These are phyloP conservation scores for Cryphonectria japonica DNA, from an alignment of 2,329 filamentous ascomycete species.

Conservation along the genomic window DNA sequence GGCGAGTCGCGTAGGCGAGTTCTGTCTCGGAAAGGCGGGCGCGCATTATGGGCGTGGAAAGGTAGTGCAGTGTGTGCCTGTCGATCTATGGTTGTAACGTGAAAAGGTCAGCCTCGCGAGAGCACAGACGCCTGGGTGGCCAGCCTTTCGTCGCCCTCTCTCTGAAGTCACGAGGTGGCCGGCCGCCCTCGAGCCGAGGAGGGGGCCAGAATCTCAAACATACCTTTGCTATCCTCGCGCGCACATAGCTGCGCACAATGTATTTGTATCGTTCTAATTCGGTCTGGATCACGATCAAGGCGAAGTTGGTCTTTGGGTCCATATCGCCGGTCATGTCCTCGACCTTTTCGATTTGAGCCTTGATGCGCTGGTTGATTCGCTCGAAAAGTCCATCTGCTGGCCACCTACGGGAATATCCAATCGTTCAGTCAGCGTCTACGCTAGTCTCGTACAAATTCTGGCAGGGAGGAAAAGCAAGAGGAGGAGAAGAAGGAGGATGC, in stretches of 20 bases:
- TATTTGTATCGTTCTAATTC: constrained; percentile 95
- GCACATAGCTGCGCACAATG: constrained; percentile 79
- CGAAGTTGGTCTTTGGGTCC: constrained; percentile 90
- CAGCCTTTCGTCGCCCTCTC: not conserved
- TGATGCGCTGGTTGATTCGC: constrained; percentile 70
- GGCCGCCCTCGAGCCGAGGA: not conserved
- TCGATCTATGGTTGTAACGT: constrained; percentile 62
- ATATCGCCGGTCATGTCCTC: constrained; percentile 74
- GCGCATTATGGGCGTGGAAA: constrained; percentile 58
- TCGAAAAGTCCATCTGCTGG: constrained; percentile 76
- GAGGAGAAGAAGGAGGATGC: constrained; percentile 35
- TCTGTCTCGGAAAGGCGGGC: constrained; percentile 76
- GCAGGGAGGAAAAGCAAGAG: not conserved
- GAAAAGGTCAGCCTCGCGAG: constrained; percentile 7
- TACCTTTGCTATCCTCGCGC: constrained; percentile 87
- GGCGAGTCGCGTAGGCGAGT: constrained; percentile 78
- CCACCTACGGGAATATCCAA: constrained; percentile 50
- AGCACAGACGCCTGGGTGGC: not conserved
- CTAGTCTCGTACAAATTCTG: constrained; percentile 30
- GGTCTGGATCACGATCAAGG: constrained; percentile 92
- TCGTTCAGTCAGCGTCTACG: not conserved
- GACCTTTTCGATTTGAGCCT: constrained; percentile 44
- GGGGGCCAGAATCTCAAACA: constrained; percentile 13
- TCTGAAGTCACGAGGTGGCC: not conserved
- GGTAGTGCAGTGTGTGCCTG: constrained; percentile 74